These are phyloP conservation scores for Yarrowia sp. DNA, from an alignment of 805 yeast genomes.

Conservation along the genomic window DNA sequence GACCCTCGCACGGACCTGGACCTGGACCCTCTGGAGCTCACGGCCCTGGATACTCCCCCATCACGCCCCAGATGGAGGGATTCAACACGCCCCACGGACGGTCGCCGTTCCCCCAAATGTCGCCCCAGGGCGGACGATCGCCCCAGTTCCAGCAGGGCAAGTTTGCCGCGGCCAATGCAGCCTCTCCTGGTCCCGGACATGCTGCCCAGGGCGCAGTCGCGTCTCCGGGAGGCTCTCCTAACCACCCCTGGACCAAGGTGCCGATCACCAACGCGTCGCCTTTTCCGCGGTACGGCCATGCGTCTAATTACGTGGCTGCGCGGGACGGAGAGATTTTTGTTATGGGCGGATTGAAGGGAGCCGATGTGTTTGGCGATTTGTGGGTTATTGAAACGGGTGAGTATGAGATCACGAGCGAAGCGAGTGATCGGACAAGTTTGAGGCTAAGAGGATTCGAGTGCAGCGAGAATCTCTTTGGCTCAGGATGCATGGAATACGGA, in stretches of 20 bases:
- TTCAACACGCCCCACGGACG: constrained; percentile 13
- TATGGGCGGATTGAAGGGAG: constrained; percentile 94
- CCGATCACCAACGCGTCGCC: constrained; percentile 56
- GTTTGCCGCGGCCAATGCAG: constrained; percentile 6
- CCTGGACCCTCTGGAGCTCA: background rate
- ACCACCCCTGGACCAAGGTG: constrained; percentile 39
- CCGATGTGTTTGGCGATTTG: constrained; percentile 89
- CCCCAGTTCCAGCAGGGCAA: constrained; percentile 8
- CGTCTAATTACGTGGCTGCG: constrained; percentile 71
- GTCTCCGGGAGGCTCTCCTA: background rate
- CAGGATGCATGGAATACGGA: too few species aligned
- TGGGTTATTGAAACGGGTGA: constrained; percentile 71
- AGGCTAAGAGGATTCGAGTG: background rate
- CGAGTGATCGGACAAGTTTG: background rate
- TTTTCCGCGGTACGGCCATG: constrained; percentile 92
- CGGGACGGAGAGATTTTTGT: constrained; percentile 78
- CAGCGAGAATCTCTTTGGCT: too few species aligned
- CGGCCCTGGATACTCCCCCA: background rate
- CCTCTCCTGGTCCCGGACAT: constrained; percentile 4
- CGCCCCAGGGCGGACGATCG: constrained; percentile 11
- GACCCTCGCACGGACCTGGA: background rate
- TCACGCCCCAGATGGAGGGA: constrained; percentile 10
- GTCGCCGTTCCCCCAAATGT: constrained; percentile 19
- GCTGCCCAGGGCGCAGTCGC: background rate
- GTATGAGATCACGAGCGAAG: background rate